Percentiles rank a stretch among this genome's conserved stretches.
Conservation (phyloP, 2,329 filamentous ascomycete genomes). For the Stagonosporopsis rhizophila region DNA sequence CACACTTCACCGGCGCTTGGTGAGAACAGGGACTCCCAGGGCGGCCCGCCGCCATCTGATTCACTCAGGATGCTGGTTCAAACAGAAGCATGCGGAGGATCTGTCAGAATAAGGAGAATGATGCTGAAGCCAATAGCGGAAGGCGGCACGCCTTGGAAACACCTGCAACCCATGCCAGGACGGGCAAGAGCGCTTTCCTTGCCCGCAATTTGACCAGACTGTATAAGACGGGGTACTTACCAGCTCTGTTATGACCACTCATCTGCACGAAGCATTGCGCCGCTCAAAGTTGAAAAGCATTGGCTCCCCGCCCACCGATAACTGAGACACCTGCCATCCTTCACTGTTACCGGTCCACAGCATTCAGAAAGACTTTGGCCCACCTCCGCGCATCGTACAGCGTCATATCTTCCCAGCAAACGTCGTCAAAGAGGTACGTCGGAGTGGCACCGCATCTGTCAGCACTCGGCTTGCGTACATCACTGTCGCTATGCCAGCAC, state of each 20-base stretch:
- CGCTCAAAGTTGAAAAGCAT: slow-evolving; percentile 35
- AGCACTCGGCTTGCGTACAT: not conserved
- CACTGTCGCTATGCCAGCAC: slow-evolving; percentile 6
- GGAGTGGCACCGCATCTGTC: not conserved
- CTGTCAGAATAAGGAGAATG: slow-evolving; percentile 40
- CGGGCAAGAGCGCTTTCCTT: slow-evolving; percentile 36
- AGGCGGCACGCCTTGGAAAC: slow-evolving; percentile 39
- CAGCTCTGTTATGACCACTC: slow-evolving; percentile 31
- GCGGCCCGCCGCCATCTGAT: slow-evolving; percentile 33
- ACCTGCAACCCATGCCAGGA: slow-evolving; percentile 44
- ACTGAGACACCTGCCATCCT: slow-evolving; percentile 37
- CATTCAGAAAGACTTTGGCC: slow-evolving; percentile 21
- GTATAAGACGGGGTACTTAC: slow-evolving; percentile 47
- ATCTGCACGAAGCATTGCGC: slow-evolving; percentile 38
- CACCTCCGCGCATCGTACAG: slow-evolving; percentile 19
- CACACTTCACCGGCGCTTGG: slow-evolving; percentile 19
- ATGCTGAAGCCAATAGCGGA: slow-evolving; percentile 43
- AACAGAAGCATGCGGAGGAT: slow-evolving; percentile 32
- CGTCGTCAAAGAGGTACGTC: slow-evolving; percentile 31
- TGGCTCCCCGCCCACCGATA: slow-evolving; percentile 30
- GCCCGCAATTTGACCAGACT: slow-evolving; percentile 28
- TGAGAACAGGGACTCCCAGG: slow-evolving; percentile 28
- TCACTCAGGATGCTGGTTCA: slow-evolving; percentile 34
- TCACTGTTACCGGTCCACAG: slow-evolving; percentile 28
- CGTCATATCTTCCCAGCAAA: not conserved